Evolutionary conservation across 805 yeast species (phyloP), one percentile per base, ranked within the genome.

Genomic region (Kluyveromyces lactis): DNA sequence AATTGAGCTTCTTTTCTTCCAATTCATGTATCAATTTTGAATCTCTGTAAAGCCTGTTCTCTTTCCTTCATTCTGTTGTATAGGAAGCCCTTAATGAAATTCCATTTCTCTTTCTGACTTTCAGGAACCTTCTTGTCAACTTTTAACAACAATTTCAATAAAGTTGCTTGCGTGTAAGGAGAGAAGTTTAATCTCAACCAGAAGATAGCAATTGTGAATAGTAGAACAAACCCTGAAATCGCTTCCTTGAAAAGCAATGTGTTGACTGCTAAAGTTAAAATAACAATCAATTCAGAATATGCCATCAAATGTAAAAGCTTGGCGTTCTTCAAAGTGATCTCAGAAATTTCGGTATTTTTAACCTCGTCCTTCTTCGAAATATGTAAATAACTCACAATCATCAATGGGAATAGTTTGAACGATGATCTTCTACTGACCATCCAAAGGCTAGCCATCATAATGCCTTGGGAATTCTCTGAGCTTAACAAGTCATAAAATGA

Each of bases 391-490:
- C 89, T 69, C 36, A 80, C 64, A 33, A 77, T 49, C 48, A 68
- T 62, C 53, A 66, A 79, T 18, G 92, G 90, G 12, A 77, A 43
- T 32, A 83, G 49, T 54, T 81, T 82, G 63, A 78, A 80, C 4
- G 75, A 60, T 1, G 87, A 79, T 44, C 72, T 68, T 61, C 83
- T 75, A 29, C 81, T 74, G 40, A 80, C 58, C 35, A 75, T 53
- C 90, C 90, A 83, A 15, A 76, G 61, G 3, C 56, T 19, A 0
- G 79, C 73, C 40, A 82, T 59, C 3, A 73, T 45, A 40, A 78
- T 62, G 52, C 73, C 75, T 60, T 86, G 95, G 67, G 82, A 82
- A 56, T 84, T 83, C 48, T 77, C 86, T 18, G 86, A 75, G 8
- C 87, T 78, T 40, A 85, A 53, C 55, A 87, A 64, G 4, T 79